A percentile compares a stretch with the other conserved stretches of the same genome.
These are phyloP conservation scores for Torrubiella hemipterigena DNA, from an alignment of 2,329 filamentous ascomycete species.

Conservation along the genomic window DNA sequence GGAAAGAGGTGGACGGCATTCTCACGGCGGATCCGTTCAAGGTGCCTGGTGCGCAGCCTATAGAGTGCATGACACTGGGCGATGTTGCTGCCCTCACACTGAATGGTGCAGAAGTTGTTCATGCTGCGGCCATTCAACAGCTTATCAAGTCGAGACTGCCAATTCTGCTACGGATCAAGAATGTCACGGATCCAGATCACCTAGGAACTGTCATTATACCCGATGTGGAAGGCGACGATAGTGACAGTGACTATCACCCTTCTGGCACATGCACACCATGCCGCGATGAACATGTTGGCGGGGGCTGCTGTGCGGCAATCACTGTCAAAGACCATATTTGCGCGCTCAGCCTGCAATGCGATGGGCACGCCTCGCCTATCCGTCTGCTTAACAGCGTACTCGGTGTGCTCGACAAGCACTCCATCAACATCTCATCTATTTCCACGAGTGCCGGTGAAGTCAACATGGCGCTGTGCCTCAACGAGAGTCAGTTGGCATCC, in stretches of 20 bases:
- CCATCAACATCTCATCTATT: conserved; percentile 88
- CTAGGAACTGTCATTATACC: conserved; percentile 56
- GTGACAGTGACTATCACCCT: background rate
- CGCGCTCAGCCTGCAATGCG: conserved; percentile 95
- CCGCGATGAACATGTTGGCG: conserved; percentile 66
- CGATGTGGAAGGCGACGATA: background rate
- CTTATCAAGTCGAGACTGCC: conserved; percentile 65
- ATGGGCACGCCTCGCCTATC: conserved; percentile 90
- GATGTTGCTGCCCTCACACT: conserved; percentile 94
- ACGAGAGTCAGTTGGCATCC: conserved; percentile 48
- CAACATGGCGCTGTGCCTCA: conserved; percentile 86
- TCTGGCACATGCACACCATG: background rate
- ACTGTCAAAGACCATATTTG: too few species aligned
- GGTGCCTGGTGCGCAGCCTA: conserved; percentile 79
- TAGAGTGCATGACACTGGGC: conserved; percentile 78
- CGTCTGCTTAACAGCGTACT: conserved; percentile 94
- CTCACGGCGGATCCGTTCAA: conserved; percentile 76
- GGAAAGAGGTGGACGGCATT: conserved; percentile 98
- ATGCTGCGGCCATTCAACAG: conserved; percentile 97
- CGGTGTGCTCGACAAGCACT: conserved; percentile 73
- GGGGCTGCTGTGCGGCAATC: too few species aligned
- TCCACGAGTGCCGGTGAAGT: conserved; percentile 95
- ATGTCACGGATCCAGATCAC: conserved; percentile 73
- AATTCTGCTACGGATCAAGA: conserved; percentile 81
- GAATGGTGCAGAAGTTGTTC: conserved; percentile 91